These are phyloP conservation scores for Fusarium sp. DNA, from an alignment of 2,329 filamentous ascomycete species.

Conservation along the genomic window DNA sequence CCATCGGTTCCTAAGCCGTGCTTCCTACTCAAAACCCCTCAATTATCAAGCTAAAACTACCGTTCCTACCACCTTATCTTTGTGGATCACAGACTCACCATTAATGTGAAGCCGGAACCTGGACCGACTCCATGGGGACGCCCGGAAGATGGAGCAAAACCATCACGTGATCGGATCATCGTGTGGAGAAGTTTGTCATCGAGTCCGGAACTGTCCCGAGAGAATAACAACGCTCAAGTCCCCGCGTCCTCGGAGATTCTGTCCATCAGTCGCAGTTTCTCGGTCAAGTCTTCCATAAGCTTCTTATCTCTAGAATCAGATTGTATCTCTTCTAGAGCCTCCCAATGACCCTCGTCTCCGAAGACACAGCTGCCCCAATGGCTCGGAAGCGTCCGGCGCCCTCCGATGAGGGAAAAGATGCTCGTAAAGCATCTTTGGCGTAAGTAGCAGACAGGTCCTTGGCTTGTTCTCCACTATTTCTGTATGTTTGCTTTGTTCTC, in stretches of 20 bases:
- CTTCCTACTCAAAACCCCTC: neutral
- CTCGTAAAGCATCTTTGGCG: conserved; percentile 42
- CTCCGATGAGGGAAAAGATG: conserved; percentile 34
- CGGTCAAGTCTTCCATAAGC: conserved; percentile 26
- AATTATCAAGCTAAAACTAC: neutral
- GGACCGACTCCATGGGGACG: conserved; percentile 10
- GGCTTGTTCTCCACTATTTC: conserved; percentile 24
- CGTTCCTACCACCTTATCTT: neutral
- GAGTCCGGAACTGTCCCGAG: conserved; percentile 32
- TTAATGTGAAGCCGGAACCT: conserved; percentile 15
- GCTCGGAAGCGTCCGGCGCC: conserved; percentile 40
- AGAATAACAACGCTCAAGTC: conserved; percentile 31
- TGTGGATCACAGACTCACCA: neutral
- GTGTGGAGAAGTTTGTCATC: neutral
- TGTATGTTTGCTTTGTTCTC: neutral
- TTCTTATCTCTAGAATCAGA: neutral
- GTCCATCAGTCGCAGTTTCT: conserved; percentile 8
- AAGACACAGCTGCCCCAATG: conserved; percentile 33
- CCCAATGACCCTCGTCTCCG: conserved; percentile 22
- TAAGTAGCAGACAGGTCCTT: conserved; percentile 21
- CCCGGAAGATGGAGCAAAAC: neutral
- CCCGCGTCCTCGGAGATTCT: conserved; percentile 17
- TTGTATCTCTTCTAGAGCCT: neutral
- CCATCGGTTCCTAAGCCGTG: neutral
- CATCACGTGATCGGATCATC: conserved; percentile 25